phyloP scores from a whole-genome alignment of 1,284 basidiomycete genomes.

The Irpex sp. region DNA sequence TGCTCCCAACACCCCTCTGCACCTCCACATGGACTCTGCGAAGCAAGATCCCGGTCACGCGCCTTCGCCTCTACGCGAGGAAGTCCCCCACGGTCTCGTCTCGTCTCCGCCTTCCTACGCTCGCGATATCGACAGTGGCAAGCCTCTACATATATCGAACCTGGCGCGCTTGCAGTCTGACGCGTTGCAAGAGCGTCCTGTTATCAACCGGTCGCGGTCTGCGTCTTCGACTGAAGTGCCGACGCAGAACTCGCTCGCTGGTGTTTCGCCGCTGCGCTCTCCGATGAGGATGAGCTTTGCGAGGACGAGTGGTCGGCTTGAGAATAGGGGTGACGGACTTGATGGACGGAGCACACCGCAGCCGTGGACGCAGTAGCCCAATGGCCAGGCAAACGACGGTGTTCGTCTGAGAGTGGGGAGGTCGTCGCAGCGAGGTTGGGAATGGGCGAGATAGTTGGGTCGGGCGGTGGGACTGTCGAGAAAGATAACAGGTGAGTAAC shows the following conservation, averaged over 20 bases:
- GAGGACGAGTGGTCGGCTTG: slow-evolving; percentile 23
- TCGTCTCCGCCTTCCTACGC: slow-evolving; percentile 8
- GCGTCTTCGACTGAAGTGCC: slow-evolving; percentile 23
- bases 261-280: slow-evolving; percentile 8
- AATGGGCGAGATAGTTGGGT: too few species aligned
- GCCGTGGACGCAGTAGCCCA: slow-evolving; percentile 13
- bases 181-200: slow-evolving; percentile 10
- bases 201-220: slow-evolving; percentile 22
- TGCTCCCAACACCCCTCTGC: slow-evolving; percentile 19
- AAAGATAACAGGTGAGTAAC: too few species aligned
- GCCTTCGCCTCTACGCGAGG: slow-evolving; percentile 32
- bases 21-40: slow-evolving; percentile 21
- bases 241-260: slow-evolving; percentile 2
- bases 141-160: slow-evolving; percentile 6
- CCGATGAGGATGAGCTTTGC: slow-evolving; percentile 21
- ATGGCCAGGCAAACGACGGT: slow-evolving; percentile 12
- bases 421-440: too few species aligned
- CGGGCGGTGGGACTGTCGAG: too few species aligned
- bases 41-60: slow-evolving; percentile 6
- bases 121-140: not conserved
- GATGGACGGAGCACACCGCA: slow-evolving; percentile 10
- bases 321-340: slow-evolving; percentile 15
- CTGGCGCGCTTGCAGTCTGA: slow-evolving; percentile 12
- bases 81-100: slow-evolving; percentile 21
- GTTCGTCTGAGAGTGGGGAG: too few species aligned